Conservation (phyloP, 108 stramenopile genomes). For the Bacterosira constricta region DNA sequence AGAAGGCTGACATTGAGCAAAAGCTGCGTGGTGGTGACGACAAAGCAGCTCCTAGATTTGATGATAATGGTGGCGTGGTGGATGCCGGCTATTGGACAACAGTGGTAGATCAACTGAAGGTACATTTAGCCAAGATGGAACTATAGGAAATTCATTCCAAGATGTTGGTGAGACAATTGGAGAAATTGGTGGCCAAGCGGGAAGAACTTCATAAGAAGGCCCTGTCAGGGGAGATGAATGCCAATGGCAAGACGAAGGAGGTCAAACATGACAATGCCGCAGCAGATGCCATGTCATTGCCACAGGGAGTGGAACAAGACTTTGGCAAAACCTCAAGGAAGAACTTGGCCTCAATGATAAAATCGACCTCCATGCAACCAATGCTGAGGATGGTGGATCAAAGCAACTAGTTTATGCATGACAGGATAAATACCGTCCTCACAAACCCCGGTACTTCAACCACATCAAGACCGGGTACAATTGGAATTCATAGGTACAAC, state of each 20-base stretch:
- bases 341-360: conserved; percentile 81
- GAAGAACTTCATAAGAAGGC: conserved; percentile 61
- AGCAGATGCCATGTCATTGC: conserved; percentile 36
- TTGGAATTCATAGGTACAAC: conserved; percentile 99
- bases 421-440: conserved; percentile 93
- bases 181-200: conserved; percentile 75
- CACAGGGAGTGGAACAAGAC: conserved; percentile 58
- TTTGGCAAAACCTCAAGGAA: conserved; percentile 89
- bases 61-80: conserved; percentile 48
- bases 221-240: conserved; percentile 20
- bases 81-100: conserved; percentile 87
- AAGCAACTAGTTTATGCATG: conserved; percentile 62
- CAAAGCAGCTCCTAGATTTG: conserved; percentile 1
- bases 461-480: conserved; percentile 97
- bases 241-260: conserved; percentile 27
- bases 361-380: conserved; percentile 42
- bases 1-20: conserved; percentile 79
- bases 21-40: conserved; percentile 49
- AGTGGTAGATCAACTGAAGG: conserved; percentile 76
- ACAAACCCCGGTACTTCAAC: conserved; percentile 98
- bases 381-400: conserved; percentile 4
- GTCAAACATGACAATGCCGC: conserved; percentile 37
- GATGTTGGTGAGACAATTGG: conserved; percentile 92
- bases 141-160: conserved; percentile 85
- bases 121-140: conserved; percentile 79